phyloP scores from a whole-genome alignment of 2,329 filamentous ascomycete genomes.

The Fusarium acutatum region DNA sequence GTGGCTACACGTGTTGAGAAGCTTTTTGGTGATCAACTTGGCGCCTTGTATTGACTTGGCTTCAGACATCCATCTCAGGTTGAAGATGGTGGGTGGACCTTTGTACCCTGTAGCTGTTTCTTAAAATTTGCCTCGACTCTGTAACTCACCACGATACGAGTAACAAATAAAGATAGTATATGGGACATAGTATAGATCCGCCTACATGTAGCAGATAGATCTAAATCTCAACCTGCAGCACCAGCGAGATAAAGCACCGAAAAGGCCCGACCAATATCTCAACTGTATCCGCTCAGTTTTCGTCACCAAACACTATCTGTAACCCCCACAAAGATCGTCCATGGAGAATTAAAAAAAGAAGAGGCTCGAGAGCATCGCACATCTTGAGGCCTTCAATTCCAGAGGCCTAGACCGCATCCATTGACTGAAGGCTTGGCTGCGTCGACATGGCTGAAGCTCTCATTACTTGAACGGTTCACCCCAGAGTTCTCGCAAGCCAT shows the following conservation, averaged over 20 bases:
- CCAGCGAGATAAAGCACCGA: conserved; percentile 17
- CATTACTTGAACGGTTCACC: conserved; percentile 6
- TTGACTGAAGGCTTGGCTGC: conserved; percentile 23
- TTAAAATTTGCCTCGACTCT: not conserved
- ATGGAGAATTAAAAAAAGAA: not conserved
- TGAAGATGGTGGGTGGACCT: conserved; percentile 1
- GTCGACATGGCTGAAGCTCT: conserved; percentile 5
- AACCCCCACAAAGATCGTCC: conserved; percentile 24
- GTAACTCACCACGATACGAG: not conserved
- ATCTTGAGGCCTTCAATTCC: conserved; percentile 13
- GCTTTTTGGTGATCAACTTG: conserved; percentile 13
- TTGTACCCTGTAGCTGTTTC: conserved; percentile 4
- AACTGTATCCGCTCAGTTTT: conserved; percentile 12
- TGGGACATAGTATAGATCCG: not conserved
- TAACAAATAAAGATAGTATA: not conserved
- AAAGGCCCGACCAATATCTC: conserved; percentile 24
- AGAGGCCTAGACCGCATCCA: not conserved
- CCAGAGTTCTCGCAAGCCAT: conserved; percentile 27
- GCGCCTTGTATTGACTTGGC: conserved; percentile 21
- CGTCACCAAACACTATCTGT: not conserved
- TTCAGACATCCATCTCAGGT: not conserved
- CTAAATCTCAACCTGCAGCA: conserved; percentile 4
- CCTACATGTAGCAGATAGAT: not conserved
- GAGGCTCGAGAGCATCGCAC: not conserved
- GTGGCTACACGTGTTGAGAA: conserved; percentile 13